These are phyloP conservation scores for Xerophyta viscosa DNA, from an alignment of 106 monocot species.

Conservation along the genomic window DNA sequence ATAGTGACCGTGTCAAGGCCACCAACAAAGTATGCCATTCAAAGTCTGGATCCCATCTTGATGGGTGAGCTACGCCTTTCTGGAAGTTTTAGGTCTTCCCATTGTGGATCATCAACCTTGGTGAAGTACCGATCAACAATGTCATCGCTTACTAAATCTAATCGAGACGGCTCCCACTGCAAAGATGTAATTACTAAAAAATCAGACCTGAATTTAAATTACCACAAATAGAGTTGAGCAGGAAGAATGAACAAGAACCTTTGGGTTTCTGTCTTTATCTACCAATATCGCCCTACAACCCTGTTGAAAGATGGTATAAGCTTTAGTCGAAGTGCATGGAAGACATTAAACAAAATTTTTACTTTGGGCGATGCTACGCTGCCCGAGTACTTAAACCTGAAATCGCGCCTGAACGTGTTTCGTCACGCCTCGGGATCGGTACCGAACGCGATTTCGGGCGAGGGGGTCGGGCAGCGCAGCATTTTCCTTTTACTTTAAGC, in stretches of 20 bases:
- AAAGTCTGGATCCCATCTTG: conserved; percentile 37
- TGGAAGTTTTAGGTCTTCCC: conserved; percentile 77
- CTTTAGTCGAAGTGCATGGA: neutral
- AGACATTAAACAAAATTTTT: neutral
- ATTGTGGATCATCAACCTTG: conserved; percentile 44
- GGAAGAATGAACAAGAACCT: conserved; percentile 28
- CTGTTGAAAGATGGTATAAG: conserved; percentile 21
- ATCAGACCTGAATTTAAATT: neutral
- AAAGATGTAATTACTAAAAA: conserved; percentile 6
- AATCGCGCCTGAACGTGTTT: too few relatives aligned
- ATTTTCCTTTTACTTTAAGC: neutral
- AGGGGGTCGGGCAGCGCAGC: too few relatives aligned
- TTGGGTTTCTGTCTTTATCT: conserved; percentile 85
- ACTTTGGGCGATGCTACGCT: too few relatives aligned
- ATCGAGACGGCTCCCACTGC: conserved; percentile 73
- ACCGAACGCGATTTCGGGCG: too few relatives aligned
- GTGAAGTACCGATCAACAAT: conserved; percentile 54
- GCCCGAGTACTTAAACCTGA: too few relatives aligned
- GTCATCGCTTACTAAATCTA: conserved; percentile 51
- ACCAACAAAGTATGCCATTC: too few relatives aligned
- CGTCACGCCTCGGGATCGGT: too few relatives aligned
- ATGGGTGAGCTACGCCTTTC: conserved; percentile 3
- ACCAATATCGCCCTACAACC: conserved; percentile 84
- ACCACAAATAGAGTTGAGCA: neutral
- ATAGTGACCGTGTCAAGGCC: too few relatives aligned